A percentile compares a stretch with the other conserved stretches of the same genome.
These are phyloP conservation scores for Trichomonascus vanleenenianus DNA, from an alignment of 805 yeast genomes.

Conservation along the genomic window DNA sequence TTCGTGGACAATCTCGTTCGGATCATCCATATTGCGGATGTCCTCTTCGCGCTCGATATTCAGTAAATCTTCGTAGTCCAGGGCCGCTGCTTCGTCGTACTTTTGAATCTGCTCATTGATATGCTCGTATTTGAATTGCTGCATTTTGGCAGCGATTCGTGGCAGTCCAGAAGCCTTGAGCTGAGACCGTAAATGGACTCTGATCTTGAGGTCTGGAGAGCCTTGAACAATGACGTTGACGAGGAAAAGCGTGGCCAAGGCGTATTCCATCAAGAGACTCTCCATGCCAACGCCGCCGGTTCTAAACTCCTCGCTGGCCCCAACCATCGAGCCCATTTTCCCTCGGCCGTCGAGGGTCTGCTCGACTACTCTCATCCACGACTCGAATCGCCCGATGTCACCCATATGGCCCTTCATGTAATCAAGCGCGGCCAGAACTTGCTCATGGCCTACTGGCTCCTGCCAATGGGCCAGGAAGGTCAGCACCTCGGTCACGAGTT, in stretches of 20 bases:
- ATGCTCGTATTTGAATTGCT: constrained; percentile 45
- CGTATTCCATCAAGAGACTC: constrained; percentile 59
- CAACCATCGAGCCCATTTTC: constrained; percentile 82
- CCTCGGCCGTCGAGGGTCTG: constrained; percentile 79
- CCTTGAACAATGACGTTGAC: constrained; percentile 48
- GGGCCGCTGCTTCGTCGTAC: constrained; percentile 48
- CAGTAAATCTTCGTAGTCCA: constrained; percentile 43
- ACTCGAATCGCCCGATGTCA: constrained; percentile 42
- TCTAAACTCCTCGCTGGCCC: constrained; percentile 79
- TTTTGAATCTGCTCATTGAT: constrained; percentile 59
- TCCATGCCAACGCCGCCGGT: constrained; percentile 45
- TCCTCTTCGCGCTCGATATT: constrained; percentile 34
- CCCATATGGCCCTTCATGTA: constrained; percentile 33
- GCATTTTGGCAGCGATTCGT: constrained; percentile 44
- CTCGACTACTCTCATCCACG: constrained; percentile 63
- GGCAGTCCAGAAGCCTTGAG: constrained; percentile 51
- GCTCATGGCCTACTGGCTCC: constrained; percentile 43
- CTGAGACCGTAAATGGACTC: constrained; percentile 54
- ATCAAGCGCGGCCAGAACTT: constrained; percentile 47
- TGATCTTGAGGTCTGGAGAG: constrained; percentile 26
- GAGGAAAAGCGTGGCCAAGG: constrained; percentile 60
- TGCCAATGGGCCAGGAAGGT: constrained; percentile 44
- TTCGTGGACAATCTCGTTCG: constrained; percentile 57
- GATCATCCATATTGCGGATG: constrained; percentile 57
- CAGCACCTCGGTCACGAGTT: constrained; percentile 71